Base-by-base conservation (phyloP, 2,329 filamentous ascomycete species). In the Cordyceps fumosorosea region DNA sequence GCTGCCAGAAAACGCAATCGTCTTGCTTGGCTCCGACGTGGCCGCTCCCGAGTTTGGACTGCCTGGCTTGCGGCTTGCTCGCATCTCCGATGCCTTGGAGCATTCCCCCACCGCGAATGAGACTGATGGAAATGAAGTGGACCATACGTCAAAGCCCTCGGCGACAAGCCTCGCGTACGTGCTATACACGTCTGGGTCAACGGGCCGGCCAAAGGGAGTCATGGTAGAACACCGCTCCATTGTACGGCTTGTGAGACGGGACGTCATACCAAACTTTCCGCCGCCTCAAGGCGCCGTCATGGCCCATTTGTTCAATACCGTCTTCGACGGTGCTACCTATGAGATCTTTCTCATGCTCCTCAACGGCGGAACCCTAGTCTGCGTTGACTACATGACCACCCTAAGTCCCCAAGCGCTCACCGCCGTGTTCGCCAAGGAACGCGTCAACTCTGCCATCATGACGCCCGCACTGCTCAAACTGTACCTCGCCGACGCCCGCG, bases 111-210 rank as follows among this genome's bases (percentile, higher is more conserved):
- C 18, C 10, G 14, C 10, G 14, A 50, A 10, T 18, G 11, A 6
- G 32, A 14, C 11, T 1, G 20, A 45, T 18, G 54, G 24, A 16
- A 3, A 20, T 18, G 26, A 37, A 5, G 4, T 5, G 2, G 26
- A 12, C 24, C 3, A 7, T 3, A 5, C 10, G 22, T 20, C 20
- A 20, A 14, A 20, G n/a, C 64, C 64, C 2, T 50, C 58, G 16
- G 29, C 62, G 6, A 60, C 47, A 3, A 66, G 63, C 26, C 64
- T 68, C 20, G 65, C 65, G 2, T 69, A 70, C 29, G 78, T 81
- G 64, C 78, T 81, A 67, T 82, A 80, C 66, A 82, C 80, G 24
- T 81, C 79, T 11, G 80, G 80, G 20, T 81, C 78, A 18, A 82
- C 80, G 1, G 80, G 80, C 8, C 71, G 72, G 34, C 80, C 80